Evolutionary conservation across 2,329 filamentous ascomycete genomes (phyloP).

Genomic region (Ophiostoma populinum): DNA sequence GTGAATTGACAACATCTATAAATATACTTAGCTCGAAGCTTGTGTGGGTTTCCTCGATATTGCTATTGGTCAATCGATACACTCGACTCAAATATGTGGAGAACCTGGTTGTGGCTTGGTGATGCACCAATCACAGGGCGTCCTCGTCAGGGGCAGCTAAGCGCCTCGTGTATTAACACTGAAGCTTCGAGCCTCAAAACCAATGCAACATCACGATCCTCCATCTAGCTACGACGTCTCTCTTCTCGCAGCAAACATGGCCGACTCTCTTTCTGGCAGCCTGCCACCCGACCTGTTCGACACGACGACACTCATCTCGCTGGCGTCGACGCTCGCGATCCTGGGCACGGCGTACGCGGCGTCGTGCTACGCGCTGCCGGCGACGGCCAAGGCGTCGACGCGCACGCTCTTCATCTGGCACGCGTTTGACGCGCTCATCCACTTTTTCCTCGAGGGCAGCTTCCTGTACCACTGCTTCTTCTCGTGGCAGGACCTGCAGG

Average conservation of each 20-base stretch:
- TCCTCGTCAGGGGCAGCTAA: too few species aligned
- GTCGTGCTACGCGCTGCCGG: slow-evolving; percentile 30
- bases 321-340: slow-evolving; percentile 36
- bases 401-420: slow-evolving; percentile 90
- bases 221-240: too few species aligned
- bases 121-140: too few species aligned
- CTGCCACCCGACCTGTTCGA: slow-evolving; percentile 42
- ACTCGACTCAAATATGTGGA: too few species aligned
- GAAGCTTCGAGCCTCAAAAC: too few species aligned
- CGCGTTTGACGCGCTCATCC: slow-evolving; percentile 78
- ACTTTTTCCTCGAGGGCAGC: slow-evolving; percentile 77
- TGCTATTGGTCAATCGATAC: too few species aligned
- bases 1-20: not conserved
- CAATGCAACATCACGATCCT: too few species aligned
- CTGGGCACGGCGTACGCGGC: slow-evolving; percentile 29
- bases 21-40: not conserved
- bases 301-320: slow-evolving; percentile 39
- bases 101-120: too few species aligned
- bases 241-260: slow-evolving; percentile 2
- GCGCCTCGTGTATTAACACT: too few species aligned
- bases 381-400: slow-evolving; percentile 40
- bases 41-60: too few species aligned
- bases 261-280: slow-evolving; percentile 7
- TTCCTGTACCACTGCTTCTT: slow-evolving; percentile 94
- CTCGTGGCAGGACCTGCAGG: slow-evolving; percentile 25